Percentiles rank a stretch among this genome's conserved stretches.
Evolutionary conservation across 192 early-diverging fungal species (phyloP).

Genomic region (Paraglomus occultum): DNA sequence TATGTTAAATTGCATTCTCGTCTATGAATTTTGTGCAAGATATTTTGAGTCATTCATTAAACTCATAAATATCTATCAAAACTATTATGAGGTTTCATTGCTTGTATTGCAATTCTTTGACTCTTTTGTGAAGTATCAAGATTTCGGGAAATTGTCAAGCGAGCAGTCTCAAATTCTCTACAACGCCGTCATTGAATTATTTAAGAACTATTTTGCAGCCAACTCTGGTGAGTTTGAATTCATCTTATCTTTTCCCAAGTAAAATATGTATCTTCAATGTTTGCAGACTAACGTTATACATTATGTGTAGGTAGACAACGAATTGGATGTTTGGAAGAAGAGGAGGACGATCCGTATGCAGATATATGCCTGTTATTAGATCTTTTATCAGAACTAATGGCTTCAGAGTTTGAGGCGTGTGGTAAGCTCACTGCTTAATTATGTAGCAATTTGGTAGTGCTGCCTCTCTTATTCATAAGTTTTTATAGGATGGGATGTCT

Average conservation of each 20-base stretch:
- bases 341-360: slow-evolving; percentile 64
- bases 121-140: slow-evolving; percentile 51
- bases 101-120: slow-evolving; percentile 58
- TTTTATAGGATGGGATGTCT: slow-evolving; percentile 34
- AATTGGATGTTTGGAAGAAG: slow-evolving; percentile 40
- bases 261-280: not conserved
- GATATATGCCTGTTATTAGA: slow-evolving; percentile 62
- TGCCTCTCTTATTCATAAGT: slow-evolving; percentile 18
- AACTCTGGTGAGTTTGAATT: slow-evolving; percentile 51
- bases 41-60: slow-evolving; percentile 63
- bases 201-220: slow-evolving; percentile 55
- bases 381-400: slow-evolving; percentile 58
- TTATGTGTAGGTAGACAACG: slow-evolving; percentile 41
- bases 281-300: not conserved
- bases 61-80: slow-evolving; percentile 66
- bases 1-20: slow-evolving; percentile 55
- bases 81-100: slow-evolving; percentile 61
- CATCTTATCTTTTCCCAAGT: too few species aligned
- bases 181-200: slow-evolving; percentile 44
- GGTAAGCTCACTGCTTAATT: slow-evolving; percentile 33
- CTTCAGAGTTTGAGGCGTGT: slow-evolving; percentile 55
- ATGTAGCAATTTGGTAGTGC: not conserved
- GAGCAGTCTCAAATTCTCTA: slow-evolving; percentile 53
- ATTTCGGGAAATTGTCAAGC: slow-evolving; percentile 38
- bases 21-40: slow-evolving; percentile 53